Percentiles rank a stretch among this genome's conserved stretches.
Evolutionary conservation across 257 asterid genomes (phyloP).

Genomic region (Forsythia viridissima): DNA sequence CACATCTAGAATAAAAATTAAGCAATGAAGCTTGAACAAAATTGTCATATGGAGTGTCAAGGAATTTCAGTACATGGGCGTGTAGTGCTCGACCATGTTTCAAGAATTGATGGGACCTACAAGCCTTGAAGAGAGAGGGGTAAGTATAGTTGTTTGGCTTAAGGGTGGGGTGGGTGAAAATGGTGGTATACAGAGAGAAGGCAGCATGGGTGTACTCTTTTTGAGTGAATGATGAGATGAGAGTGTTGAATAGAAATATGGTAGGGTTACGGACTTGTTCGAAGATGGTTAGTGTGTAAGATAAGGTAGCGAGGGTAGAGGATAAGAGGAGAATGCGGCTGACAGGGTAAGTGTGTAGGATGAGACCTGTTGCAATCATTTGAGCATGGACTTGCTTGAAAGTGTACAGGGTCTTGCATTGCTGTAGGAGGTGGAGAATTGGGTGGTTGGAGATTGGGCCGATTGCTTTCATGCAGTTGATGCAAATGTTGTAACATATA

Average conservation of each 20-base stretch:
- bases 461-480: conserved; percentile 45
- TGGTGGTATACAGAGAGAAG: conserved; percentile 42
- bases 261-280: conserved; percentile 47
- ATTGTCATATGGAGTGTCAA: conserved; percentile 47
- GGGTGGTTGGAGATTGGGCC: conserved; percentile 53
- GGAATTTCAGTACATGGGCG: conserved; percentile 64
- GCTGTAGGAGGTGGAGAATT: conserved; percentile 41
- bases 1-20: conserved; percentile 61
- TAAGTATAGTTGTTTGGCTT: conserved; percentile 67
- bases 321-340: conserved; percentile 64
- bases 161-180: conserved; percentile 30
- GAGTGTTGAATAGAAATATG: conserved; percentile 67
- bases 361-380: conserved; percentile 62
- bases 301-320: conserved; percentile 41
- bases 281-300: conserved; percentile 56
- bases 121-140: conserved; percentile 77
- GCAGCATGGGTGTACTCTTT: conserved; percentile 40
- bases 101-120: conserved; percentile 45
- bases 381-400: conserved; percentile 63
- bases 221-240: conserved; percentile 52
- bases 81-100: conserved; percentile 63
- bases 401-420: conserved; percentile 55
- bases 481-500: conserved; percentile 17
- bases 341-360: conserved; percentile 67
- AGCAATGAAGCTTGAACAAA: conserved; percentile 75